Evolutionary conservation across 2,329 filamentous ascomycete genomes (phyloP), one percentile per base, ranked within the genome.

Genomic region (Didymella sp.): DNA sequence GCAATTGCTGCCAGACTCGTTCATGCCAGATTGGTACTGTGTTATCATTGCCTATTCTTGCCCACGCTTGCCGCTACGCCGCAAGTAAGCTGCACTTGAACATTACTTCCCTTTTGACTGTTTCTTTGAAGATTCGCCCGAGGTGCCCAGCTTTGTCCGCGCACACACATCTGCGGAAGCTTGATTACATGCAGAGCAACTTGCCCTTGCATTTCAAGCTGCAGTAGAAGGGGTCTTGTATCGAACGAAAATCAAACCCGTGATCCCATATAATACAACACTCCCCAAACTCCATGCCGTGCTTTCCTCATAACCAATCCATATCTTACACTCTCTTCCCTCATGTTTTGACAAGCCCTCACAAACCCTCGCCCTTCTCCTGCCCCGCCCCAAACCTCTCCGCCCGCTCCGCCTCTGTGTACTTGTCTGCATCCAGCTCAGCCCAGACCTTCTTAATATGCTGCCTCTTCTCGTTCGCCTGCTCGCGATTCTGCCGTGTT

Each of bases 371-470:
- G 17, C 28, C 44, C 53, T 37, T 43, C 11, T 37, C 42, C 33
- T 27, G 21, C 6, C 15, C 7, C 15, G 2, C 28, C 21, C 22
- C 38, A 35, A 44, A 17, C 15, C 37, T 38, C 44, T 50, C 51
- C 41, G 21, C n/a, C 17, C 30, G 21, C 27, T 50, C 42, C 40
- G 17, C 22, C 19, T 48, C 35, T 5, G 37, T 56, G 61, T 49
- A 73, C 60, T 85, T 88, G 71, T 90, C 89, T 70, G 84, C 84
- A 73, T 91, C 89, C 72, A 92, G 88, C 60, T 94, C 90, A 46
- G 85, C 85, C 91, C 89, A 98, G 66, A 85, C 85, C 74, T 87
- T 85, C 80, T 91, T 86, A 67, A 96, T 87, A 73, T 87, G 85
- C 64, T 88, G 84, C 73, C 89, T 82, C 81, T 93, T 89, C 76